Conservation (phyloP, 768 basidiomycete genomes). For the Tephrocybe sp. region DNA sequence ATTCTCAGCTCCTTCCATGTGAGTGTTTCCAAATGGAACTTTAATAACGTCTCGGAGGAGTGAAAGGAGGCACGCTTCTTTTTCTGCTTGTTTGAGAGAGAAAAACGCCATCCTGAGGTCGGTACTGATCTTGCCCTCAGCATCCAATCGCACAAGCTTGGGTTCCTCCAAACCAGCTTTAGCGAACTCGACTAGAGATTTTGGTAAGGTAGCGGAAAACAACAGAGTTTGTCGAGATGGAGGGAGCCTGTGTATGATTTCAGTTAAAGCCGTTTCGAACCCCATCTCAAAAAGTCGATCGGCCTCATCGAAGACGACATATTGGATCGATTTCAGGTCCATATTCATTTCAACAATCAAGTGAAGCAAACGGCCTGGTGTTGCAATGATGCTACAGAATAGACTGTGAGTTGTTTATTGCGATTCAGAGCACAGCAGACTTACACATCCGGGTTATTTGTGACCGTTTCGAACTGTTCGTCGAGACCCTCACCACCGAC, state of each 20-base stretch:
- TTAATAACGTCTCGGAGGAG: slow-evolving; percentile 87
- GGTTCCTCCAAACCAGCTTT: slow-evolving; percentile 94
- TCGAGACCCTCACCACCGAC: slow-evolving; percentile 96
- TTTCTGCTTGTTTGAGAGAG: slow-evolving; percentile 87
- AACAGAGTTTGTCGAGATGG: slow-evolving; percentile 86
- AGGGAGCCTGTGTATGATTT: slow-evolving; percentile 90
- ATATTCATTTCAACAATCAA: slow-evolving; percentile 95
- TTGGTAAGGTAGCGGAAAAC: slow-evolving; percentile 95
- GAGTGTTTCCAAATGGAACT: slow-evolving; percentile 58
- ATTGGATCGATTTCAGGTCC: slow-evolving; percentile 83
- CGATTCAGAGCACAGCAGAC: slow-evolving; percentile 31
- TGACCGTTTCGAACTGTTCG: slow-evolving; percentile 95
- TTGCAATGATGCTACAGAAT: slow-evolving; percentile 83
- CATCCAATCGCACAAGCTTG: slow-evolving; percentile 93
- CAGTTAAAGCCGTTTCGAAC: slow-evolving; percentile 88
- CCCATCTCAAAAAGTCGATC: slow-evolving; percentile 99
- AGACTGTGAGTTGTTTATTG: slow-evolving; percentile 11
- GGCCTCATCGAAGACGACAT: slow-evolving; percentile 96
- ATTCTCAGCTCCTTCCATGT: slow-evolving; percentile 28
- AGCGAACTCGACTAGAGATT: slow-evolving; percentile 96
- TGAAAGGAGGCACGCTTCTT: slow-evolving; percentile 85
- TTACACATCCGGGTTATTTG: slow-evolving; percentile 93
- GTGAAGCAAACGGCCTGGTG: slow-evolving; percentile 96
- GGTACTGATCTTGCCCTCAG: slow-evolving; percentile 92
- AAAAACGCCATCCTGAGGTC: slow-evolving; percentile 96